Evolutionary conservation across 192 early-diverging fungal genomes (phyloP).

Genomic region (Umbelopsis ramanniana): DNA sequence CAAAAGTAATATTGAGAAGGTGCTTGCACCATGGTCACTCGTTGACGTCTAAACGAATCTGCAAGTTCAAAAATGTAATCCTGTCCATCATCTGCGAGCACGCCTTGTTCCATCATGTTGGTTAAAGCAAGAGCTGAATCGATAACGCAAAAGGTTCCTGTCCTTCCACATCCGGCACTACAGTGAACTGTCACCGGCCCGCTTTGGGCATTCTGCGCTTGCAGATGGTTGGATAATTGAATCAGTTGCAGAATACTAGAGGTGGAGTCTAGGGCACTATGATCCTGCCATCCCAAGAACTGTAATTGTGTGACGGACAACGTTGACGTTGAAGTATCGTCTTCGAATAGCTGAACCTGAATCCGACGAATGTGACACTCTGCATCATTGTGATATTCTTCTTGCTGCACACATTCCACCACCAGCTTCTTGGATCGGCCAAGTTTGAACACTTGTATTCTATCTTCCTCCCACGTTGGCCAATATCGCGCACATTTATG

Average conservation of each 20-base stretch:
- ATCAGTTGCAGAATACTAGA: conserved; percentile 57
- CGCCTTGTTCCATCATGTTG: neutral
- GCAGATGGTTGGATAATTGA: conserved; percentile 31
- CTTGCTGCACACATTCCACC: conserved; percentile 19
- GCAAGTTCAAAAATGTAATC: conserved; percentile 71
- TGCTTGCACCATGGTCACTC: conserved; percentile 83
- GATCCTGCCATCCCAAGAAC: conserved; percentile 86
- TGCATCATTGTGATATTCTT: conserved; percentile 1
- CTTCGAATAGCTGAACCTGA: conserved; percentile 29
- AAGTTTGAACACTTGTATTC: neutral
- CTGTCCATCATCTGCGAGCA: conserved; percentile 22
- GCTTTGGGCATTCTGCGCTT: neutral
- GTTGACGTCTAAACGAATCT: conserved; percentile 70
- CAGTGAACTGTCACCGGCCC: conserved; percentile 84
- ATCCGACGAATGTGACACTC: conserved; percentile 32
- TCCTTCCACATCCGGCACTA: conserved; percentile 86
- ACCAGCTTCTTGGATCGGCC: neutral
- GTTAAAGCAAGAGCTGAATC: conserved; percentile 46
- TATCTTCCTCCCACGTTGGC: conserved; percentile 57
- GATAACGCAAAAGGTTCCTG: conserved; percentile 81
- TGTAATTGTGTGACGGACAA: conserved; percentile 71
- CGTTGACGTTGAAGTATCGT: neutral
- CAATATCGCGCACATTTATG: conserved; percentile 89
- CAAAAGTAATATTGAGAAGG: conserved; percentile 77
- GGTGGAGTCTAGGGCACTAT: conserved; percentile 66